phyloP scores from a whole-genome alignment of 345 rosid species.

The Durio zibethinus region DNA sequence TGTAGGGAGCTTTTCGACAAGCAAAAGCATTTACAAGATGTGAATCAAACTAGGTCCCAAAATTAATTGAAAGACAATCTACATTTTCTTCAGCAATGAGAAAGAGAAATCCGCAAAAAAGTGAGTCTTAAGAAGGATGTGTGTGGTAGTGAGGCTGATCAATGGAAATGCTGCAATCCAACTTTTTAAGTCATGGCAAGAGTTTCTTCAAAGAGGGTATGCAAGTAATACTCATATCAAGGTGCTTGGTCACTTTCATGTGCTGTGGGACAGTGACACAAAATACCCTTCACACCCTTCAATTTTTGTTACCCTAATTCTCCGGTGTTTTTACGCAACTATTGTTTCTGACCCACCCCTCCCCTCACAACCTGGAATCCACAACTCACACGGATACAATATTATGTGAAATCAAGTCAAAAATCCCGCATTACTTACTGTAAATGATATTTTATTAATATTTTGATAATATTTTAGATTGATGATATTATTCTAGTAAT shows the following conservation, averaged over 20 bases:
- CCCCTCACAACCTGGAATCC: constrained; percentile 6
- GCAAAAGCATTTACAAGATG: background rate
- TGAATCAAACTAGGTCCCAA: background rate
- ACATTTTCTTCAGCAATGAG: background rate
- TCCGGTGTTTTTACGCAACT: background rate
- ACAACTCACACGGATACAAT: constrained; percentile 1
- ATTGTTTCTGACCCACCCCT: background rate
- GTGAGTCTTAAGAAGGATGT: background rate
- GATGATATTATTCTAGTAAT: no score
- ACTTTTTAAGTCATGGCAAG: background rate
- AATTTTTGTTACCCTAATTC: background rate
- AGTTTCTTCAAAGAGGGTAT: constrained; percentile 1
- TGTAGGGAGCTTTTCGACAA: background rate
- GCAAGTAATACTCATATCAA: constrained; percentile 6
- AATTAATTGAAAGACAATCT: background rate
- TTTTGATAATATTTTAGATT: no score
- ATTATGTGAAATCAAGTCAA: background rate
- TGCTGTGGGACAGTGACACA: constrained; percentile 15
- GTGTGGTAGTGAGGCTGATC: background rate
- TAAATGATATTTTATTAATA: no score
- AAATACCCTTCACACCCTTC: background rate
- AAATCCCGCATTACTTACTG: background rate
- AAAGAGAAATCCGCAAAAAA: background rate
- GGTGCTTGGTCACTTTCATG: constrained; percentile 11
- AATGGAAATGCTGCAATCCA: background rate